These are phyloP conservation scores for Sporothrix pallida DNA, from an alignment of 2,329 filamentous ascomycete genomes.

Conservation along the genomic window DNA sequence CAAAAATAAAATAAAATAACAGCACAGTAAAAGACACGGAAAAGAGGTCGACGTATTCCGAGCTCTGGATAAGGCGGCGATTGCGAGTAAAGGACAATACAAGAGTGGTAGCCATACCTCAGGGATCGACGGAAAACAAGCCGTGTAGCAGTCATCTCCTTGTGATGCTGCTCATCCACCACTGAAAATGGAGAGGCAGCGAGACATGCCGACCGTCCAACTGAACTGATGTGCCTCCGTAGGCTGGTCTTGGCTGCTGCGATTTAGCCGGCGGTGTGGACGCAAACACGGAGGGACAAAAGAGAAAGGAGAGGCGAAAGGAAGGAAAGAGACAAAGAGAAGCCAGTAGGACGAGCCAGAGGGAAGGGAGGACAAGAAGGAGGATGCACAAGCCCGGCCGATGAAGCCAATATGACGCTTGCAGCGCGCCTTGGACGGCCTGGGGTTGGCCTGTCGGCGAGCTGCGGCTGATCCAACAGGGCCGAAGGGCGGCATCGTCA, in stretches of 20 bases:
- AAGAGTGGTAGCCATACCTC: neutral
- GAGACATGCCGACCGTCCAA: neutral
- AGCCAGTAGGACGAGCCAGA: neutral
- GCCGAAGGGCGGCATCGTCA: slow-evolving; percentile 9
- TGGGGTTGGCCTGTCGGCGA: slow-evolving; percentile 10
- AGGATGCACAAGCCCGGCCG: slow-evolving; percentile 10
- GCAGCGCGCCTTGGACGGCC: neutral
- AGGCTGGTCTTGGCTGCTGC: neutral
- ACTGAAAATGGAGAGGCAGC: neutral
- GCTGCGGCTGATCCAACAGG: slow-evolving; percentile 13
- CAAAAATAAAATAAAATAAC: neutral
- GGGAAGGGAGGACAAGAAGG: slow-evolving; percentile 5
- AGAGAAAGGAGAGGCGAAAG: neutral
- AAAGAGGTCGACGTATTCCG: no score
- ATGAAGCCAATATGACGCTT: slow-evolving; percentile 6
- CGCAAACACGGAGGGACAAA: slow-evolving; percentile 14
- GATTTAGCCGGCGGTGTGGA: slow-evolving; percentile 18
- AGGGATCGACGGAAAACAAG: slow-evolving; percentile 17
- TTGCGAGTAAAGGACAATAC: no score
- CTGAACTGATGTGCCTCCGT: neutral
- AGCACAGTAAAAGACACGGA: no score
- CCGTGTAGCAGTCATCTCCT: neutral
- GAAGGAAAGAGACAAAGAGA: neutral
- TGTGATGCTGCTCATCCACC: neutral
- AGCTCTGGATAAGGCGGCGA: no score